A percentile compares a stretch with the other conserved stretches of the same genome.
These are phyloP conservation scores for Cercospora sp. DNA, from an alignment of 2,329 filamentous ascomycete genomes.

Conservation along the genomic window DNA sequence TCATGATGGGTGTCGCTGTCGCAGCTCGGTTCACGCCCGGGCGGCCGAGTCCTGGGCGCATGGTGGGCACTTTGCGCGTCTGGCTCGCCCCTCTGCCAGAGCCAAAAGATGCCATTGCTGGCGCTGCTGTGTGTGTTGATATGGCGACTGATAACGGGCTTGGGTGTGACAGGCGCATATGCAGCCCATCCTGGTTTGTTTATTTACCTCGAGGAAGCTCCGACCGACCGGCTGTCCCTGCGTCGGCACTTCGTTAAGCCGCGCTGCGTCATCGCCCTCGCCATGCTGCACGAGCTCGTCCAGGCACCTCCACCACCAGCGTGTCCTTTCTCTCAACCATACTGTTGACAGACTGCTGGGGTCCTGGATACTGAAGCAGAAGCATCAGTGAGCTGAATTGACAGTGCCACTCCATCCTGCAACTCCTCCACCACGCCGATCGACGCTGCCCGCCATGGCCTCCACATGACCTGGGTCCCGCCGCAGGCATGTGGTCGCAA, in stretches of 20 bases:
- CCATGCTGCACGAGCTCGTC: neutral
- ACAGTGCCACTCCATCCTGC: neutral
- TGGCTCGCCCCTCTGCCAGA: conserved; percentile 21
- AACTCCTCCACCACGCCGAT: neutral
- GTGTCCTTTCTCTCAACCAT: neutral
- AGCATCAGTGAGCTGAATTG: neutral
- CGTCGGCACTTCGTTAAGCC: neutral
- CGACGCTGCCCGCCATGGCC: conserved; percentile 8
- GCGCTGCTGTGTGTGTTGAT: neutral
- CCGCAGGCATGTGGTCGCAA: conserved; percentile 11
- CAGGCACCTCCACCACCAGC: conserved; percentile 3
- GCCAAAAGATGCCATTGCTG: conserved; percentile 9
- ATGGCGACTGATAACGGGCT: neutral
- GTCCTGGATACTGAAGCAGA: neutral
- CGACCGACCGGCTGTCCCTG: neutral
- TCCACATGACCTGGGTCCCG: conserved; percentile 11
- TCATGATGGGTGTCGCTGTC: conserved; percentile 49
- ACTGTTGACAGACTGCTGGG: neutral
- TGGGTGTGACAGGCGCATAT: conserved; percentile 5
- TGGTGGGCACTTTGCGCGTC: conserved; percentile 39
- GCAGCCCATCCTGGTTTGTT: conserved; percentile 6
- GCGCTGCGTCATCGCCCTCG: neutral
- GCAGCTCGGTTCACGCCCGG: conserved; percentile 45
- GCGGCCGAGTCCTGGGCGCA: conserved; percentile 58
- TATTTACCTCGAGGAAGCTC: neutral